Evolutionary conservation across 78 protist species (phyloP).

Genomic region (Polysphondylium violaceum): DNA sequence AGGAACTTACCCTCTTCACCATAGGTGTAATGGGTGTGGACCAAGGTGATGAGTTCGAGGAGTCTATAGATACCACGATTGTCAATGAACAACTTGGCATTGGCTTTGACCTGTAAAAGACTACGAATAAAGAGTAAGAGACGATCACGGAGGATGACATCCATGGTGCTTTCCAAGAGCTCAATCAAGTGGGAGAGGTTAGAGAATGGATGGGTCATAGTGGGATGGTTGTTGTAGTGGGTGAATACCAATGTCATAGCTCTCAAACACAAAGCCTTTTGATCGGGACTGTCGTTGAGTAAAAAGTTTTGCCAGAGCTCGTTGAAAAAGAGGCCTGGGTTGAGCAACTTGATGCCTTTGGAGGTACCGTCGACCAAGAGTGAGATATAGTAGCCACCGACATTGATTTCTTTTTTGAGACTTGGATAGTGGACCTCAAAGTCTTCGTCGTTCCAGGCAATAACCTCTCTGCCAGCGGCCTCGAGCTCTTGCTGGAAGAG

Average conservation of each 20-base stretch:
- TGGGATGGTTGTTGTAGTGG: slow-evolving; percentile 37
- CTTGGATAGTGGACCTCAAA: slow-evolving; percentile 88
- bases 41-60: slow-evolving; percentile 82
- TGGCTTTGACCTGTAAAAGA: slow-evolving; percentile 58
- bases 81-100: slow-evolving; percentile 87
- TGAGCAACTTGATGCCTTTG: slow-evolving; percentile 30
- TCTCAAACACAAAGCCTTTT: slow-evolving; percentile 80
- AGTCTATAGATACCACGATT: slow-evolving; percentile 77
- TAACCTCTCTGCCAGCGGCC: slow-evolving; percentile 46
- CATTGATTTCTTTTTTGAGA: slow-evolving; percentile 79
- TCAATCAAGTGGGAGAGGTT: slow-evolving; percentile 73
- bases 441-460: slow-evolving; percentile 91
- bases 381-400: slow-evolving; percentile 89
- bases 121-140: slow-evolving; percentile 76
- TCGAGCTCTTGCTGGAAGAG: slow-evolving; percentile 71
- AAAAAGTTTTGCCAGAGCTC: slow-evolving; percentile 93
- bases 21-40: slow-evolving; percentile 79
- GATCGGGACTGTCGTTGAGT: slow-evolving; percentile 33
- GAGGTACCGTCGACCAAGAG: slow-evolving; percentile 82
- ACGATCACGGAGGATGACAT: slow-evolving; percentile 85
- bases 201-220: slow-evolving; percentile 58
- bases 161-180: slow-evolving; percentile 57
- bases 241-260: slow-evolving; percentile 90
- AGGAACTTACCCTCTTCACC: slow-evolving; percentile 60
- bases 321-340: slow-evolving; percentile 82